Evolutionary conservation across 805 yeast species (phyloP), one percentile per base, ranked within the genome.

Genomic region (Isabelozyma heimii): DNA sequence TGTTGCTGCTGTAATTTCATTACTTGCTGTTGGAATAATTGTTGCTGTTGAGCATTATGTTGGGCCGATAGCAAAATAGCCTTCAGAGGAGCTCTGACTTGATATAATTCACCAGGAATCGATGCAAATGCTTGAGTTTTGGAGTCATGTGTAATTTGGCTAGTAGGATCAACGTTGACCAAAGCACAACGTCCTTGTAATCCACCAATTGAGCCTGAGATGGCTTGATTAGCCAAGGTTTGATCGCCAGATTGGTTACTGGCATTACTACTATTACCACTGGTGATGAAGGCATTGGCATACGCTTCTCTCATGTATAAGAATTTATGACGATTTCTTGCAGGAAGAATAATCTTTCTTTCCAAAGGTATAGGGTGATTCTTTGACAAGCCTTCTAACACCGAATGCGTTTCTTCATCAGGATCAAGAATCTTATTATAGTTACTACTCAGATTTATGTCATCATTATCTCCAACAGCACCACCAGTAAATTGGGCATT

Each of bases 271-370:
- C 38, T 49, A 16, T 40, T 10, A 44, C 84, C 80, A 40, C 88
- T 78, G 9, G 83, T 89, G 8, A 87, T 73, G 12, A 88, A 76
- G 1, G 97, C 92, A 51, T 88, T 82, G 1, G 97, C 96, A 69
- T 92, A 88, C 85, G 91, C 89, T 65, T 94, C 99, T 55, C 98
- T 79, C 88, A 90, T 86, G 52, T 95, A 81, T 57, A 94, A 76
- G 58, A 89, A 89, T 49, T 83, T 79, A 28, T 84, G 84, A 52
- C 96, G 80, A 46, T 84, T 70, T 44, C 87, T 74, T 0, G 86
- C 79, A 3, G 97, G 91, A 54, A 87, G 70, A 2, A 88, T 61
- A 8, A 84, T 84, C 47, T 83, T 83, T 35, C 89, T 68, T 61
- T 91, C 98, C 50, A 94, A 69, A 1, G 99, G 99, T 54, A 85